Percentiles rank a stretch among this genome's conserved stretches.
These are phyloP conservation scores for Chrysoporthe cubensis DNA, from an alignment of 2,329 filamentous ascomycete genomes.

Conservation along the genomic window DNA sequence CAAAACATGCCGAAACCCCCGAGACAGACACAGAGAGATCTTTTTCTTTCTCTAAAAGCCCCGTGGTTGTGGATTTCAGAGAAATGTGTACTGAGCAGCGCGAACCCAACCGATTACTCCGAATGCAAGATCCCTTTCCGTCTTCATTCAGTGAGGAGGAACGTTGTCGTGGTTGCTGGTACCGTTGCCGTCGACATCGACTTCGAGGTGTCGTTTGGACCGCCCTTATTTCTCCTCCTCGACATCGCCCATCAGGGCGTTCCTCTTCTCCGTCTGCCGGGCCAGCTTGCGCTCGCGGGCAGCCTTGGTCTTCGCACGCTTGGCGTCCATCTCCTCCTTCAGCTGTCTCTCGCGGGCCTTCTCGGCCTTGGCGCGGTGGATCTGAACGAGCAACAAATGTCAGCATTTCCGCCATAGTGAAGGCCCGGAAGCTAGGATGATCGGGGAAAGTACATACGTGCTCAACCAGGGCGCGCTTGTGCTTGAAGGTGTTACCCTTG, in stretches of 20 bases:
- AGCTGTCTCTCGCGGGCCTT: constrained; percentile 93
- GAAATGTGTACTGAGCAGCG: constrained; percentile 40
- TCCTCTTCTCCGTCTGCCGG: constrained; percentile 89
- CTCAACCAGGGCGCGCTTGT: constrained; percentile 99
- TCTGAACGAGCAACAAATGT: constrained; percentile 57
- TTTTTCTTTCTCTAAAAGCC: constrained; percentile 24
- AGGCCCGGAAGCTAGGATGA: not conserved
- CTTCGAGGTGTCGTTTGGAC: constrained; percentile 9
- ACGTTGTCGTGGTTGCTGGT: constrained; percentile 44
- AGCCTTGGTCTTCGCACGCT: constrained; percentile 99
- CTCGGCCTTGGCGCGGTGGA: constrained; percentile 99
- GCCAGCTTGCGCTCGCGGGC: constrained; percentile 97
- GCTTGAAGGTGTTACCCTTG: constrained; percentile 99
- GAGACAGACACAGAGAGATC: constrained; percentile 27
- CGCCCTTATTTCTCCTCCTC: constrained; percentile 51
- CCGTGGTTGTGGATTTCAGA: constrained; percentile 29
- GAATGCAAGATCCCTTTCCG: constrained; percentile 53
- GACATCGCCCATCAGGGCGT: constrained; percentile 76
- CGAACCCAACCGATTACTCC: constrained; percentile 62
- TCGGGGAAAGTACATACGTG: constrained; percentile 74
- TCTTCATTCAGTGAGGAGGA: constrained; percentile 53
- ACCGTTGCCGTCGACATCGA: constrained; percentile 41
- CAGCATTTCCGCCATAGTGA: not conserved
- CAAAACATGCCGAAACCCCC: constrained; percentile 31
- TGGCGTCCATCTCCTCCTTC: constrained; percentile 99